phyloP scores from a whole-genome alignment of 2,329 filamentous ascomycete species.

The Lizonia empirigonia region DNA sequence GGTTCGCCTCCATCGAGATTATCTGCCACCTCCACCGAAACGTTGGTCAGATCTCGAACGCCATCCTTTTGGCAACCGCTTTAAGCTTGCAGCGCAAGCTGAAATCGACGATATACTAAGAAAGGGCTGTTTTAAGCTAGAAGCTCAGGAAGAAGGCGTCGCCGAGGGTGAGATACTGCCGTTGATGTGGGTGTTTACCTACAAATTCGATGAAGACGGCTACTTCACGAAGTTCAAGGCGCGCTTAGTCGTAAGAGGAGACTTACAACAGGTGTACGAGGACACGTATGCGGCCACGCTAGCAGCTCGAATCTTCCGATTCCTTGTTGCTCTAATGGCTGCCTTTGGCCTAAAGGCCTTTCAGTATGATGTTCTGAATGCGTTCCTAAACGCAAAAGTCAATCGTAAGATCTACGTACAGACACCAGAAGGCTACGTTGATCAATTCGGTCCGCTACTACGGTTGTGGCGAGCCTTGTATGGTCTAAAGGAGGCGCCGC shows the following conservation, averaged over 20 bases:
- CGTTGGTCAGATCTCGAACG: too few relatives aligned
- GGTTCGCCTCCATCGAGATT: too few relatives aligned
- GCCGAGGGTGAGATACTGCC: neutral
- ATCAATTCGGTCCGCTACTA: conserved; percentile 1
- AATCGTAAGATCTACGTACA: neutral
- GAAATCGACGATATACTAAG: neutral
- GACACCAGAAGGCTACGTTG: neutral
- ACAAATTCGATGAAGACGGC: too few relatives aligned
- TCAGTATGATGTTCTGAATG: conserved; percentile 30
- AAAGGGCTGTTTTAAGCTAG: conserved; percentile 15
- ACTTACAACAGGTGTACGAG: conserved; percentile 11
- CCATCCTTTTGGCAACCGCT: too few relatives aligned
- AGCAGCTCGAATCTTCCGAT: conserved; percentile 22
- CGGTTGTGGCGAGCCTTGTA: conserved; percentile 22
- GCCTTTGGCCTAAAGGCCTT: conserved; percentile 18
- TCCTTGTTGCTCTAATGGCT: conserved; percentile 27
- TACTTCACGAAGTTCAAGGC: conserved; percentile 20
- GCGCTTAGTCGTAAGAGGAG: conserved; percentile 18
- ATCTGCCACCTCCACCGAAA: too few relatives aligned
- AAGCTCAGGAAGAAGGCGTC: neutral
- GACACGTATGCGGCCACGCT: conserved; percentile 4
- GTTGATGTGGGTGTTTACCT: neutral
- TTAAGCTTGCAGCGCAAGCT: too few relatives aligned
- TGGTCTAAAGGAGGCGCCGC: conserved; percentile 25
- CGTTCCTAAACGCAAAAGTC: conserved; percentile 27